Conservation (phyloP, 805 yeast genomes). For the Kodamaea jinghongensis region DNA sequence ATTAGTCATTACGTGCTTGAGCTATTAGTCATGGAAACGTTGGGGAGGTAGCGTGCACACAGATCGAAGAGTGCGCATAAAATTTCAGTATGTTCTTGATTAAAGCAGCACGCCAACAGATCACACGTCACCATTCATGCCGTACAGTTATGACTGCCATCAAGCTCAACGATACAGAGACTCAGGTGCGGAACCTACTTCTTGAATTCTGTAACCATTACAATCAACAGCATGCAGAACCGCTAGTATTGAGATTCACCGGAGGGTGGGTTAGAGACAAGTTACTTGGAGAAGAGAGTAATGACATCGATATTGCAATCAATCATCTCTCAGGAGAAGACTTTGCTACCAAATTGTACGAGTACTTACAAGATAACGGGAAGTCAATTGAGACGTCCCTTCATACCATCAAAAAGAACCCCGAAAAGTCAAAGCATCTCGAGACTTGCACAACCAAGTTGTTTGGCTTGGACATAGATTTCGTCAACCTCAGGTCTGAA, state of each 20-base stretch:
- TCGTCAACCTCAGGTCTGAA: slow-evolving; percentile 88
- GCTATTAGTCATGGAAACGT: too few species aligned
- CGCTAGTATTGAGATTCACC: slow-evolving; percentile 71
- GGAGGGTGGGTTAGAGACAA: slow-evolving; percentile 99
- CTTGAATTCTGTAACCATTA: slow-evolving; percentile 40
- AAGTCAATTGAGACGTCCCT: slow-evolving; percentile 39
- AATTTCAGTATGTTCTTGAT: too few species aligned
- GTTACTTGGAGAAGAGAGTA: slow-evolving; percentile 70
- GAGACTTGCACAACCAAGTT: slow-evolving; percentile 94
- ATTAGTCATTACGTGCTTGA: too few species aligned
- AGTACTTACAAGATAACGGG: slow-evolving; percentile 32
- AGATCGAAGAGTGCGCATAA: too few species aligned
- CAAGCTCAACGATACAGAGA: slow-evolving; percentile 33
- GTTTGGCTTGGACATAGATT: slow-evolving; percentile 83
- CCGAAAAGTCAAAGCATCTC: slow-evolving; percentile 92
- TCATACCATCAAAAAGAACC: slow-evolving; percentile 86
- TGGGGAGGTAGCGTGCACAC: too few species aligned
- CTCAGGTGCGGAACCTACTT: slow-evolving; percentile 37
- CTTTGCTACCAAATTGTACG: slow-evolving; percentile 67
- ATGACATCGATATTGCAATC: slow-evolving; percentile 91
- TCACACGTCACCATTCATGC: neutral
- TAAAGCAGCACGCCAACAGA: too few species aligned
- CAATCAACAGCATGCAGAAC: slow-evolving; percentile 21
- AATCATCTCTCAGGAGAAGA: slow-evolving; percentile 81
- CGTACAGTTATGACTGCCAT: slow-evolving; percentile 7